phyloP scores from a whole-genome alignment of 179 eudicot genomes.

The Amaranthus tricolor region DNA sequence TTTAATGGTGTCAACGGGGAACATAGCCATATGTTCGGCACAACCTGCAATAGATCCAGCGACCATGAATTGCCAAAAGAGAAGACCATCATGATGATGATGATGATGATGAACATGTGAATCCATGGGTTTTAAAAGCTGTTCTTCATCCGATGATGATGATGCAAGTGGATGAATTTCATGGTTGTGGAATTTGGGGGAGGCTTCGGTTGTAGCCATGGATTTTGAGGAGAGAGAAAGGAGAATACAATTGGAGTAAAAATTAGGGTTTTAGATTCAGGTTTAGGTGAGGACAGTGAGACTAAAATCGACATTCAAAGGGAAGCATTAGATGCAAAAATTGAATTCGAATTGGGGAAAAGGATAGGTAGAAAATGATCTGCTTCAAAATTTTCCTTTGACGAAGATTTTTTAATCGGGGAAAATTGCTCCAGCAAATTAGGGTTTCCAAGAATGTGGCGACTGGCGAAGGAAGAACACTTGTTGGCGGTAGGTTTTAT shows the following conservation, averaged over 20 bases:
- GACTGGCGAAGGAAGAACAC: neutral
- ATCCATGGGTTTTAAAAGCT: constrained; percentile 19
- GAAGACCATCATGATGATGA: constrained; percentile 60
- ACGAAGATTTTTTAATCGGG: neutral
- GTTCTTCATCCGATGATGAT: constrained; percentile 22
- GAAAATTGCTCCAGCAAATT: constrained; percentile 1
- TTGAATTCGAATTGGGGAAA: neutral
- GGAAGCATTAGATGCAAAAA: neutral
- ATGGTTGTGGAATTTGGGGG: constrained; percentile 51
- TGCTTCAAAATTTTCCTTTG: neutral
- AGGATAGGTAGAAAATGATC: neutral
- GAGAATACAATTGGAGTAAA: neutral
- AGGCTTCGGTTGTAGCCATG: constrained; percentile 64
- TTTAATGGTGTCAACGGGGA: constrained; percentile 79
- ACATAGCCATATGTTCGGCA: constrained; percentile 92
- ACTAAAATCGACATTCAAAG: neutral
- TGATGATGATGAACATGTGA: neutral
- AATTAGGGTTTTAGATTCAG: neutral
- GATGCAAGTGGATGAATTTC: constrained; percentile 40
- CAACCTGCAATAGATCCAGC: constrained; percentile 85
- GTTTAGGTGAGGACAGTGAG: neutral
- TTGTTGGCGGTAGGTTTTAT: no score
- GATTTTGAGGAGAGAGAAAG: neutral
- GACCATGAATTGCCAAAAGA: constrained; percentile 81
- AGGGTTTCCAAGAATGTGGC: constrained; percentile 16